Conservation (phyloP, 2,329 filamentous ascomycete species). For the Stagonosporopsis cucurbitacearum region DNA sequence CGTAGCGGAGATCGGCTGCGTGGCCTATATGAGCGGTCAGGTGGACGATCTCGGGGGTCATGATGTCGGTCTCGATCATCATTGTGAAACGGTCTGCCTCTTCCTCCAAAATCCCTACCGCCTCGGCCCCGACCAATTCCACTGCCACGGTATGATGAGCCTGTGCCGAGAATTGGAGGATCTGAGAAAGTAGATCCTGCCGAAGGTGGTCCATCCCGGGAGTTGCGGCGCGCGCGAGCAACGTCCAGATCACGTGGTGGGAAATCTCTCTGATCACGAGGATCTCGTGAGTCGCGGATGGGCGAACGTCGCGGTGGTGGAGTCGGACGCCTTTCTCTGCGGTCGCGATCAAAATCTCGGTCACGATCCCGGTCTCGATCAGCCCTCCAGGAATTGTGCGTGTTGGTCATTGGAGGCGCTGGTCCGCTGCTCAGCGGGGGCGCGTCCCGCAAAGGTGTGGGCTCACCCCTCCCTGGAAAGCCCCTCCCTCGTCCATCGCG, state of each 20-base stretch:
- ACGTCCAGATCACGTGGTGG: constrained; percentile 69
- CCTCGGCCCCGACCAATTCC: constrained; percentile 60
- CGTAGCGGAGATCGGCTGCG: constrained; percentile 67
- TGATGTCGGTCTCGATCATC: constrained; percentile 61
- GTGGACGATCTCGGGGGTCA: constrained; percentile 41
- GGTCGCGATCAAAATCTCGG: constrained; percentile 60
- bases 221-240: constrained; percentile 70
- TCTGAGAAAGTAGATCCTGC: constrained; percentile 76
- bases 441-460: constrained; percentile 65
- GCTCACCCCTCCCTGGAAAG: constrained; percentile 66
- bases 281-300: constrained; percentile 61
- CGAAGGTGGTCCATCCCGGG: constrained; percentile 75
- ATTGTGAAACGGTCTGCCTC: constrained; percentile 55
- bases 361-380: constrained; percentile 60
- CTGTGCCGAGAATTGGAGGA: constrained; percentile 61
- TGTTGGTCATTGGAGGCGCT: constrained; percentile 28
- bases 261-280: constrained; percentile 67
- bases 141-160: constrained; percentile 60
- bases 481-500: constrained; percentile 65
- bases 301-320: constrained; percentile 68
- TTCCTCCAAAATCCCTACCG: constrained; percentile 49
- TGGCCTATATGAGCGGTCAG: constrained; percentile 60
- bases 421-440: constrained; percentile 52
- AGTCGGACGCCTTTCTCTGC: constrained; percentile 66
- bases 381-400: constrained; percentile 63